Evolutionary conservation across 768 basidiomycete species (phyloP).

Genomic region (Tricholoma hemisulphureum): DNA sequence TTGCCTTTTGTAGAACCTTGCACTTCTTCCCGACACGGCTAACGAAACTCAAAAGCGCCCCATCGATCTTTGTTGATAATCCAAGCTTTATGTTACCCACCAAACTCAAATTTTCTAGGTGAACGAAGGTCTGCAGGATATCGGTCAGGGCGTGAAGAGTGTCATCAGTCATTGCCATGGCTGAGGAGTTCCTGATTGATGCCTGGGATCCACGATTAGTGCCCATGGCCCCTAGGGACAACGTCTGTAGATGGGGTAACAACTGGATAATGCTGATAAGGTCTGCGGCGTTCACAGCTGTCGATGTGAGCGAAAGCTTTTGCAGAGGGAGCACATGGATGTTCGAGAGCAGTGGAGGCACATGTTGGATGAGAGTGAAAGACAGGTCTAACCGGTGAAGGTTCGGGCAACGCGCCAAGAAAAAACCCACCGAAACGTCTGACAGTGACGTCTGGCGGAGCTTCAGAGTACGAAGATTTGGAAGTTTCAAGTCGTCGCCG

Average conservation of each 20-base stretch:
- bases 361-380: slow-evolving; percentile 54
- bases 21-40: slow-evolving; percentile 54
- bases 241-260: slow-evolving; percentile 43
- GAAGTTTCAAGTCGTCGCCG: slow-evolving; percentile 30
- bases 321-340: slow-evolving; percentile 35
- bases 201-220: slow-evolving; percentile 41
- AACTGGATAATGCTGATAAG: slow-evolving; percentile 38
- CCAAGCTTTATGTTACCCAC: slow-evolving; percentile 66
- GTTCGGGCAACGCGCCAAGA: slow-evolving; percentile 48
- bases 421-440: slow-evolving; percentile 43
- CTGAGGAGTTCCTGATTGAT: slow-evolving; percentile 44
- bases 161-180: slow-evolving; percentile 57
- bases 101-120: slow-evolving; percentile 54
- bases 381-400: slow-evolving; percentile 60
- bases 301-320: slow-evolving; percentile 67
- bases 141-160: slow-evolving; percentile 44
- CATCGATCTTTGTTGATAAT: slow-evolving; percentile 27
- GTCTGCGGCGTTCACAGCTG: slow-evolving; percentile 39
- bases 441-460: slow-evolving; percentile 53
- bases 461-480: slow-evolving; percentile 52
- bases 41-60: slow-evolving; percentile 47
- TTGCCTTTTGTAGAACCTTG: slow-evolving; percentile 39
- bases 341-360: slow-evolving; percentile 17
- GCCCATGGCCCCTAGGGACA: slow-evolving; percentile 62
- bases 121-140: slow-evolving; percentile 31